Evolutionary conservation across 192 early-diverging fungal species (phyloP).

Genomic region (Coemansia sp.): DNA sequence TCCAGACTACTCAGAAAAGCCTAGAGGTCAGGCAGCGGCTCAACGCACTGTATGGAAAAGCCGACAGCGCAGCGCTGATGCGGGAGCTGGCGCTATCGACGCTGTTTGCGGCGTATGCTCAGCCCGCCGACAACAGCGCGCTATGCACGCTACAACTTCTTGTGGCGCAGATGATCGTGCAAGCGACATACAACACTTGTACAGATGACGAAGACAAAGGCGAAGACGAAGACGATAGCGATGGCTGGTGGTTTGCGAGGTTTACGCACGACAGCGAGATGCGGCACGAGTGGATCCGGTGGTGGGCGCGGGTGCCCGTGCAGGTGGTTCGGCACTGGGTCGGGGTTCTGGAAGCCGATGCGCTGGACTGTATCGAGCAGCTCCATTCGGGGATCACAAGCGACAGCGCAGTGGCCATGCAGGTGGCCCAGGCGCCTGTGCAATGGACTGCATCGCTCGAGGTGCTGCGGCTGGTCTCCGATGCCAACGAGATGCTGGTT

Average conservation of each 20-base stretch:
- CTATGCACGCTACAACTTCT: slow-evolving; percentile 10
- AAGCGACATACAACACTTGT: neutral
- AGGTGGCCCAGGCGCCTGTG: slow-evolving; percentile 18
- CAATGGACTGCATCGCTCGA: slow-evolving; percentile 37
- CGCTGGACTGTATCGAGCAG: slow-evolving; percentile 9
- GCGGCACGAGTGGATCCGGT: slow-evolving; percentile 37
- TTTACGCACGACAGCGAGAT: slow-evolving; percentile 24
- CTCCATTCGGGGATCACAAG: slow-evolving; percentile 27
- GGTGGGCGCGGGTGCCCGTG: slow-evolving; percentile 40
- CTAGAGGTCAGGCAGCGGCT: neutral
- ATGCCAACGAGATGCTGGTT: slow-evolving; percentile 17
- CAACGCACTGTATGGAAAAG: neutral
- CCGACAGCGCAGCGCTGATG: neutral
- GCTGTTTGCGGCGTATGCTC: slow-evolving; percentile 9
- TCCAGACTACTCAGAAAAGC: neutral
- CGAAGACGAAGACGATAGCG: neutral
- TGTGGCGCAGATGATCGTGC: slow-evolving; percentile 14
- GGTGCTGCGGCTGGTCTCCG: slow-evolving; percentile 34
- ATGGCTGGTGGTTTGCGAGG: slow-evolving; percentile 22
- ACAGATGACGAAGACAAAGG: no score
- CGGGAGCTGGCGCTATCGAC: slow-evolving; percentile 21
- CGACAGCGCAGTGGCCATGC: slow-evolving; percentile 17
- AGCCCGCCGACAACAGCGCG: neutral
- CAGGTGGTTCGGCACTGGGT: slow-evolving; percentile 26
- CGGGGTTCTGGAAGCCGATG: slow-evolving; percentile 18